A percentile compares a stretch with the other conserved stretches of the same genome.
Evolutionary conservation across 306 rosid genomes (phyloP).

Genomic region (Styphnolobium japonicum): DNA sequence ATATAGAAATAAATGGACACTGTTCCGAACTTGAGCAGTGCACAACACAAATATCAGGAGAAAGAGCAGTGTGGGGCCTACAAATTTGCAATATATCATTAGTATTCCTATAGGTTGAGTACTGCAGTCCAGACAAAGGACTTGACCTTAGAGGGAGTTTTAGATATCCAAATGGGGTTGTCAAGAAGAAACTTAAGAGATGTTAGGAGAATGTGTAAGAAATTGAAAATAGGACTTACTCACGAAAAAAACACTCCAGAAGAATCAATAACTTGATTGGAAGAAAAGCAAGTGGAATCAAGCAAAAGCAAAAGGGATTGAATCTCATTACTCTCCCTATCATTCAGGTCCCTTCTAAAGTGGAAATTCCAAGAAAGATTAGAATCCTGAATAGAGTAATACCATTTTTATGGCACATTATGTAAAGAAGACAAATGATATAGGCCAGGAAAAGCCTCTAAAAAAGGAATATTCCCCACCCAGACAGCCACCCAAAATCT

Average conservation of each 20-base stretch:
- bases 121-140: not conserved
- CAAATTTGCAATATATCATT: too few species aligned
- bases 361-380: not conserved
- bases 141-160: not conserved
- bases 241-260: not conserved
- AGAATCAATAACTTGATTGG: not conserved
- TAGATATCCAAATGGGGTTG: not conserved
- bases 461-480: not conserved
- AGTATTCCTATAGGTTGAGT: not conserved
- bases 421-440: not conserved
- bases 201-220: not conserved
- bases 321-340: not conserved
- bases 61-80: too few species aligned
- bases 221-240: not conserved
- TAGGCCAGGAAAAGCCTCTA: not conserved
- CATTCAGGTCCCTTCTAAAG: not conserved
- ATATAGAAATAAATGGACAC: not conserved
- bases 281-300: not conserved
- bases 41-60: not conserved
- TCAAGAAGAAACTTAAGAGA: not conserved
- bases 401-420: not conserved
- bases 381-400: not conserved
- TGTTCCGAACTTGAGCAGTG: not conserved
- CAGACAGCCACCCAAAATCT: not conserved
- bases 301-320: not conserved